Conservation (phyloP, 768 basidiomycete species). For the Kwoniella sp. region DNA sequence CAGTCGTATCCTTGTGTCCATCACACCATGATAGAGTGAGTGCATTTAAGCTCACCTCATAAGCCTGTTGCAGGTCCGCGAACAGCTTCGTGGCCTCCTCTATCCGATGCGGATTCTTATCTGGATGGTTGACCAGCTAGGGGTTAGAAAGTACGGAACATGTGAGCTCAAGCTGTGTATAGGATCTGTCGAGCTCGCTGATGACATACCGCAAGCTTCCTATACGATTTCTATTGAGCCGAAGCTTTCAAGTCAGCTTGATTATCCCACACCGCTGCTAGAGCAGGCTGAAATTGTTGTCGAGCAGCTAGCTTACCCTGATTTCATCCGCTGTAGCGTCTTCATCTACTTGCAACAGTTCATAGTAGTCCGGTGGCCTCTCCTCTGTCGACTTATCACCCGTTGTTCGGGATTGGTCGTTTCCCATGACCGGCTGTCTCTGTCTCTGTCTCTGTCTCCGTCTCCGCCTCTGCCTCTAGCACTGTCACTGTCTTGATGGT, state of each 20-base stretch:
- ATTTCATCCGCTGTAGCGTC: constrained; percentile 85
- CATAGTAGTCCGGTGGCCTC: constrained; percentile 69
- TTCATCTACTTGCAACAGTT: constrained; percentile 77
- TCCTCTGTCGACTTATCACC: constrained; percentile 21
- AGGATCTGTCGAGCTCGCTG: neutral
- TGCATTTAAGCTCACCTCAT: constrained; percentile 67
- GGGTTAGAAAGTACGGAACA: too few species aligned
- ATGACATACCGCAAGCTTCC: constrained; percentile 69
- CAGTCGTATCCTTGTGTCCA: neutral
- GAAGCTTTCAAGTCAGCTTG: neutral
- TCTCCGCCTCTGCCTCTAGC: too few species aligned
- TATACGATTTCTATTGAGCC: constrained; percentile 80
- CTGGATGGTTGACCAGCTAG: constrained; percentile 57
- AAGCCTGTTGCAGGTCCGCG: constrained; percentile 87
- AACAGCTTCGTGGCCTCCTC: constrained; percentile 87
- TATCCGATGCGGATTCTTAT: constrained; percentile 75
- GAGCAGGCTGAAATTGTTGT: too few species aligned
- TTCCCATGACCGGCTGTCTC: constrained; percentile 46
- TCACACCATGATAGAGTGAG: neutral
- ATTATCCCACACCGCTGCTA: too few species aligned
- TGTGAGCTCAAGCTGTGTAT: neutral
- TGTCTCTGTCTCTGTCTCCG: too few species aligned
- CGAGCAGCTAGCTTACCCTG: constrained; percentile 62
- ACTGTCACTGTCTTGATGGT: too few species aligned
- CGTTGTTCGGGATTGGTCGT: constrained; percentile 39